phyloP scores from a whole-genome alignment of 2,329 filamentous ascomycete species.

The Aureobasidium lini region DNA sequence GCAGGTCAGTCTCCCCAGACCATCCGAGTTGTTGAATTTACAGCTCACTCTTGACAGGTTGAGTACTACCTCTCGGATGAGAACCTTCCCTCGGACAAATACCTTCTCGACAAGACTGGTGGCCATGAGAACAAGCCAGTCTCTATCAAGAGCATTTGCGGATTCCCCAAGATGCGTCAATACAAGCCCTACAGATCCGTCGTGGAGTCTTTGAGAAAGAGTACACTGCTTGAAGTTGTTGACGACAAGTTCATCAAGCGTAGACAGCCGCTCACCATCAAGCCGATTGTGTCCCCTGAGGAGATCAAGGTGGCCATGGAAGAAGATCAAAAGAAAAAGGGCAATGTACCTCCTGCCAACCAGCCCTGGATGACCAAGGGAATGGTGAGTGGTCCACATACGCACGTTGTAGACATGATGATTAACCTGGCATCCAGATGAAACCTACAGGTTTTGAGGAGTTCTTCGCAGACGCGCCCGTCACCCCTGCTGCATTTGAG shows the following conservation, averaged over 20 bases:
- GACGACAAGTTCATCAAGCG: conserved; percentile 36
- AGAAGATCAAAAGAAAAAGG: conserved; percentile 25
- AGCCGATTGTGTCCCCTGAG: conserved; percentile 19
- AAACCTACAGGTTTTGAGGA: conserved; percentile 50
- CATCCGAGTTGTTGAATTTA: background rate
- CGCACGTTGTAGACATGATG: background rate
- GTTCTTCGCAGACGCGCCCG: conserved; percentile 69
- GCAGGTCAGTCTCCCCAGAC: conserved; percentile 11
- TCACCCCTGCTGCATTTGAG: conserved; percentile 61
- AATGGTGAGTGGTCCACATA: conserved; percentile 22
- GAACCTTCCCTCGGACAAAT: conserved; percentile 36
- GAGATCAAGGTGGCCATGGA: conserved; percentile 15
- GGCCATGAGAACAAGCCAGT: conserved; percentile 36
- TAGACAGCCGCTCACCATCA: conserved; percentile 29
- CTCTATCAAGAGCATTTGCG: conserved; percentile 35
- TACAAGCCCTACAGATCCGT: conserved; percentile 35
- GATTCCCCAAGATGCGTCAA: conserved; percentile 40
- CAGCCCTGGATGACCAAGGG: conserved; percentile 33
- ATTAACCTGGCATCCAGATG: conserved; percentile 15
- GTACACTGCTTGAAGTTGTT: conserved; percentile 34
- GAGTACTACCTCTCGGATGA: conserved; percentile 45
- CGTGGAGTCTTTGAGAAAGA: conserved; percentile 35
- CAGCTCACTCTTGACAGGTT: conserved; percentile 27
- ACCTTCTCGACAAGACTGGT: conserved; percentile 35
- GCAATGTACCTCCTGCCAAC: conserved; percentile 18